Conservation (phyloP, 805 yeast species). For the Candida alai region DNA sequence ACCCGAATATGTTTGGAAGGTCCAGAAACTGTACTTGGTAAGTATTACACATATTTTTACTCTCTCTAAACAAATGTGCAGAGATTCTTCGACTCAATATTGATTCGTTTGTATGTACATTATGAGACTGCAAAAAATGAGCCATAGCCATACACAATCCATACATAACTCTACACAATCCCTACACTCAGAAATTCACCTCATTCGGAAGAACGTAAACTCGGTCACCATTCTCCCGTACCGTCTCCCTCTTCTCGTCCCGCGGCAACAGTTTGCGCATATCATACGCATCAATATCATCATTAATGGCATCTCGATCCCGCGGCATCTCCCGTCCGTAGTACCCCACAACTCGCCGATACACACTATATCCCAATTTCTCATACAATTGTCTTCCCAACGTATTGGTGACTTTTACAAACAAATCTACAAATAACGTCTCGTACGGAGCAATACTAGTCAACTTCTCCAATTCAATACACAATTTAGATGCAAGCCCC, state of each 20-base stretch:
- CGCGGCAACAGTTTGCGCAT: constrained; percentile 67
- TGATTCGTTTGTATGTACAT: too few species aligned
- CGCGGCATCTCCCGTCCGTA: constrained; percentile 58
- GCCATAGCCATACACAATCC: too few species aligned
- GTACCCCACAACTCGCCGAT: constrained; percentile 83
- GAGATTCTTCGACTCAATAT: too few species aligned
- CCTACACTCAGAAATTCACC: constrained; percentile 44
- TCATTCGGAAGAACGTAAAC: constrained; percentile 64
- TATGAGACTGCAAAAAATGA: too few species aligned
- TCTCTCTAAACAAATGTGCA: too few species aligned
- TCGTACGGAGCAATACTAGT: constrained; percentile 72
- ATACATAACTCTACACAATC: too few species aligned
- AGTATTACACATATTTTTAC: too few species aligned
- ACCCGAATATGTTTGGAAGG: too few species aligned
- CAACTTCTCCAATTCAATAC: constrained; percentile 66
- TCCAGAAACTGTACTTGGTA: too few species aligned
- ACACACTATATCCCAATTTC: constrained; percentile 80
- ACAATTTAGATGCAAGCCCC: constrained; percentile 79
- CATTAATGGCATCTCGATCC: constrained; percentile 48
- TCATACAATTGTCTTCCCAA: constrained; percentile 82
- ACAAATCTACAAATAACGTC: constrained; percentile 83
- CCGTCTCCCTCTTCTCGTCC: constrained; percentile 51
- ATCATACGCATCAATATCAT: constrained; percentile 82
- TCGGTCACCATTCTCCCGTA: constrained; percentile 58
- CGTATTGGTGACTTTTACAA: constrained; percentile 81